Evolutionary conservation across 192 early-diverging fungal species (phyloP), one percentile per base, ranked within the genome.

Genomic region (Thamnidium elegans): DNA sequence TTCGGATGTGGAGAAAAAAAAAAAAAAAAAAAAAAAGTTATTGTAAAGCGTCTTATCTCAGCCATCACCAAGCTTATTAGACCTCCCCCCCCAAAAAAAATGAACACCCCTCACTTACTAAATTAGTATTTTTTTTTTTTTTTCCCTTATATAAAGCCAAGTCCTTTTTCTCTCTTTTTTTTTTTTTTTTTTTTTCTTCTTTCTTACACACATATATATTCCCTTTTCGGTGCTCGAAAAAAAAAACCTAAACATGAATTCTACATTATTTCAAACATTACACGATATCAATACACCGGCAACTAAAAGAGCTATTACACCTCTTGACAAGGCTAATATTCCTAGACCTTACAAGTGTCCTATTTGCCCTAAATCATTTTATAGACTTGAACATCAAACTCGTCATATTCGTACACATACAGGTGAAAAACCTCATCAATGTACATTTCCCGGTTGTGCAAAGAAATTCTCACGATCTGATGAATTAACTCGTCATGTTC

Each of bases 351-450:
- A 81, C 68, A 78, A 79, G 58, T 83, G 78, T 62, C 75, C 83
- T 46, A 78, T 81, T 71, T 92, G 89, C 60, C 78, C 76, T 34
- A 84, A 85, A 34, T 73, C 82, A 48, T 95, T 95, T 75, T 85
- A 88, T 62, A 86, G 94, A 19, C 78, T 88, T 19, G 92, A 94
- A 71, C 92, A 95, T 66, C 84, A 94, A 59, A 87, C 85, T 42
- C 90, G 93, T 51, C 93, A 96, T 65, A 81, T 89, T 58, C 87
- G 92, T 55, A 90, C 91, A 13, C 95, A 97, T 70, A 94, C 92
- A 6, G 90, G 92, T 34, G 86, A 87, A 62, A 91, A 89, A 63
- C 95, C 95, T 17, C 94, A 90, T 69, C 78, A 77, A 42, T 97
- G 95, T 72, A 78, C 80, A 0, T 79, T 87, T 19, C 21, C 59